Evolutionary conservation across 176 grass and related monocot genomes (phyloP).

Genomic region (Luzula sylvatica): DNA sequence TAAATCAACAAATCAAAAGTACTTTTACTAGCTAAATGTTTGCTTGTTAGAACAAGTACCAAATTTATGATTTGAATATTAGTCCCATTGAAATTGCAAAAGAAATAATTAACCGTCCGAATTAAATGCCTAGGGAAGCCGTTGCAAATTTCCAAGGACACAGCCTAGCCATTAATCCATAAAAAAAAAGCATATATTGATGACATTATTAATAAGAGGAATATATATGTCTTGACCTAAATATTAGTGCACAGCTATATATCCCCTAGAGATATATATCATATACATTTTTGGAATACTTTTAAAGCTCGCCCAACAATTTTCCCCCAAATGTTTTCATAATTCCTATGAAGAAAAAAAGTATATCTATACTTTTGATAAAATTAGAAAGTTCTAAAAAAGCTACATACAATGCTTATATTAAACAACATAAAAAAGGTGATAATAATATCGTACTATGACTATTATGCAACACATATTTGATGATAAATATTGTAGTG

Average conservation of each 20-base stretch:
- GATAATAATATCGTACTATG: too few species aligned
- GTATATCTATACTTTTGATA: too few species aligned
- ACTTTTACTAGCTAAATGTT: too few species aligned
- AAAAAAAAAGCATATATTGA: slow-evolving; percentile 2
- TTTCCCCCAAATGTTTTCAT: too few species aligned
- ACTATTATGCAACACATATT: too few species aligned
- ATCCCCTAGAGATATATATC: slow-evolving; percentile 36
- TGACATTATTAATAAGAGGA: slow-evolving; percentile 31
- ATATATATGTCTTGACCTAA: slow-evolving; percentile 48
- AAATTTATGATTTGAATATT: background rate
- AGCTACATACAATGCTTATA: too few species aligned
- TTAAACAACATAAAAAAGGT: too few species aligned
- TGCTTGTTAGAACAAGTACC: too few species aligned
- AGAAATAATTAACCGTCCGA: slow-evolving; percentile 2
- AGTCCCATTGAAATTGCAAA: slow-evolving; percentile 8
- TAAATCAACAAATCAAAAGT: too few species aligned
- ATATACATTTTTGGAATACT: background rate
- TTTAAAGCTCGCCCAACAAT: slow-evolving; percentile 3
- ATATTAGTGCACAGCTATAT: slow-evolving; percentile 43
- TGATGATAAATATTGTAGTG: too few species aligned
- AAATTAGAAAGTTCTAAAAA: too few species aligned
- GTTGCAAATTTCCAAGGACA: slow-evolving; percentile 44
- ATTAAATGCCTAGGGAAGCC: slow-evolving; percentile 46
- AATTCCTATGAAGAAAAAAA: too few species aligned
- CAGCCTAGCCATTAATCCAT: slow-evolving; percentile 5